Evolutionary conservation across 352 stramenopile species (phyloP), one percentile per base, ranked within the genome.

Genomic region (Phytophthora quininea): DNA sequence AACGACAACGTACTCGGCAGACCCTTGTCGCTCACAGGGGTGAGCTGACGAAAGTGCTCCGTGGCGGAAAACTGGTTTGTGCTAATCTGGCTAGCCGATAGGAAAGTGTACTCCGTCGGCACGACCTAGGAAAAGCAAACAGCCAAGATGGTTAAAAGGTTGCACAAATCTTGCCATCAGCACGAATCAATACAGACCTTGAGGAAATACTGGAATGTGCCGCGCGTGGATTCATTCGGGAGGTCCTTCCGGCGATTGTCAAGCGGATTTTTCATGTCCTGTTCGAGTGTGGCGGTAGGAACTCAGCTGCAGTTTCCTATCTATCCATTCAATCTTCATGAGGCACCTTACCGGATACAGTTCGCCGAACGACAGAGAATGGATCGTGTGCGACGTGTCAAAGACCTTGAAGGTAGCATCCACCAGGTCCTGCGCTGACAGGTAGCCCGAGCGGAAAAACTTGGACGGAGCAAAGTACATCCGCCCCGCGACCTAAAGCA

Each of bases 21-120:
- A 3, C 86, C 86, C 73, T 93, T 93, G 67, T 93, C 82, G 57
- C 62, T 98, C 71, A 91, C 95, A 76, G 78, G 92, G 33, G 89
- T 92, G 57, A 93, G 82, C 71, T 90, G 70, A 43, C 79, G 81
- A 60, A 99, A 93, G 80, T 99, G 96, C 70, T 99, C 96, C 11
- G 97, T 99, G 9, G 98, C 97, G n/a, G 89, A 98, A 82, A 98
- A 99, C 84, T 99, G 97, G 76, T 99, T 99, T 27, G 92, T 98
- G 51, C 89, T 77, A 63, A 98, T 93, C 7, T 76, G 83, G 4
- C 77, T 85, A 30, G 94, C 92, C 12, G 92, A 92, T 24, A 98
- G 71, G 53, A 91, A 95, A 55, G 76, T 89, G 73, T 99, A 99
- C 53, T 93, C 80, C 4, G 98, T 99, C 14, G 98, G 97, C 12